Conservation (phyloP, 2,329 filamentous ascomycete genomes). For the Penicillium janthinellum region DNA sequence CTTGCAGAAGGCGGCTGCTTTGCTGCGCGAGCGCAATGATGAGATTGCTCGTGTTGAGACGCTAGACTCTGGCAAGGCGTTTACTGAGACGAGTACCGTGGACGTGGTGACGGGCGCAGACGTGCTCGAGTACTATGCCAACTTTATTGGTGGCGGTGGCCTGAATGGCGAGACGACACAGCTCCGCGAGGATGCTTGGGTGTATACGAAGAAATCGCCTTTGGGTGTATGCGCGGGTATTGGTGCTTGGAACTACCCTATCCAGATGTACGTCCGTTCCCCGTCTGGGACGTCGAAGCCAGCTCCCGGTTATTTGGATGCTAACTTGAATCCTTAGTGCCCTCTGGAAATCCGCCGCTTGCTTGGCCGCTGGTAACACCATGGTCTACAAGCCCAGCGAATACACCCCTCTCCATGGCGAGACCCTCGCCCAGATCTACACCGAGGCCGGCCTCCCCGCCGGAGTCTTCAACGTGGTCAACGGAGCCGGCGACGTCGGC, state of each 20-base stretch:
- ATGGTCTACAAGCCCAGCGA: constrained; percentile 93
- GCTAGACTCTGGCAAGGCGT: constrained; percentile 83
- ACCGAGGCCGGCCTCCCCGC: constrained; percentile 75
- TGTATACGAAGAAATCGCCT: constrained; percentile 80
- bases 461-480: constrained; percentile 85
- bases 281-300: not conserved
- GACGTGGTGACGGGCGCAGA: constrained; percentile 83
- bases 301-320: not conserved
- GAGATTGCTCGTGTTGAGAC: constrained; percentile 78
- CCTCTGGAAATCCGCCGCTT: constrained; percentile 85
- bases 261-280: constrained; percentile 64
- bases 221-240: constrained; percentile 84
- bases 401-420: constrained; percentile 80
- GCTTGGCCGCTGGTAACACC: constrained; percentile 81
- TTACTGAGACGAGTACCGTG: constrained; percentile 79
- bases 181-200: constrained; percentile 73
- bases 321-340: constrained; percentile 49
- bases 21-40: constrained; percentile 77
- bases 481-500: constrained; percentile 77
- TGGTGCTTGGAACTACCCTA: constrained; percentile 89
- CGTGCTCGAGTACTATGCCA: constrained; percentile 84
- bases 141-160: constrained; percentile 73
- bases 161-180: constrained; percentile 78
- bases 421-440: constrained; percentile 74
- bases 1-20: constrained; percentile 71